These are phyloP conservation scores for Dendrobium chrysotoxum DNA, from an alignment of 106 monocot genomes.

Conservation along the genomic window DNA sequence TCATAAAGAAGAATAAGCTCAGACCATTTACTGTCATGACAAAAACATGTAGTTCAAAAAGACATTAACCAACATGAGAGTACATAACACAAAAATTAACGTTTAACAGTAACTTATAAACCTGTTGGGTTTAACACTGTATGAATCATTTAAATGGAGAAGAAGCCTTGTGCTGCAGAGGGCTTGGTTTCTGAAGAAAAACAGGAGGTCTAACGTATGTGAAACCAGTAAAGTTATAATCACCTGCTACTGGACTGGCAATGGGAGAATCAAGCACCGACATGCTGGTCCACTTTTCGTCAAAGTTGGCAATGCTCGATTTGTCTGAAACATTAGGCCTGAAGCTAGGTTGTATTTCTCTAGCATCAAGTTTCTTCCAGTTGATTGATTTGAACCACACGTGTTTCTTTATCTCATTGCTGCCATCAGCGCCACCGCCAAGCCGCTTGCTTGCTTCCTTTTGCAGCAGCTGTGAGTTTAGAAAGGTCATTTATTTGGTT, in stretches of 20 bases:
- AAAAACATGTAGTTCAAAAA: too few relatives aligned
- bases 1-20: too few relatives aligned
- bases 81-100: too few relatives aligned
- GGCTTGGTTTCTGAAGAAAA: conserved; percentile 39
- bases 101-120: too few relatives aligned
- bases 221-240: conserved; percentile 58
- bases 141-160: background rate
- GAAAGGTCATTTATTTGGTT: background rate
- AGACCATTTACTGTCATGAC: too few relatives aligned
- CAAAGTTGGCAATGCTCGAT: conserved; percentile 85
- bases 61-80: too few relatives aligned
- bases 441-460: conserved; percentile 81
- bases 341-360: conserved; percentile 86
- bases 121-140: too few relatives aligned
- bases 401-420: conserved; percentile 85
- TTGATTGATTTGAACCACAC: conserved; percentile 90
- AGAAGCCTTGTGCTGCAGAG: conserved; percentile 10
- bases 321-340: conserved; percentile 66
- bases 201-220: conserved; percentile 61
- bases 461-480: conserved; percentile 61
- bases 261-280: conserved; percentile 74
- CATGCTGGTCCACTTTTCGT: conserved; percentile 80
- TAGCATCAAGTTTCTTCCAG: conserved; percentile 74
- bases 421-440: conserved; percentile 61
- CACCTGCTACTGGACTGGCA: conserved; percentile 64